Evolutionary conservation across 306 rosid genomes (phyloP).

Genomic region (Casuarina glauca): DNA sequence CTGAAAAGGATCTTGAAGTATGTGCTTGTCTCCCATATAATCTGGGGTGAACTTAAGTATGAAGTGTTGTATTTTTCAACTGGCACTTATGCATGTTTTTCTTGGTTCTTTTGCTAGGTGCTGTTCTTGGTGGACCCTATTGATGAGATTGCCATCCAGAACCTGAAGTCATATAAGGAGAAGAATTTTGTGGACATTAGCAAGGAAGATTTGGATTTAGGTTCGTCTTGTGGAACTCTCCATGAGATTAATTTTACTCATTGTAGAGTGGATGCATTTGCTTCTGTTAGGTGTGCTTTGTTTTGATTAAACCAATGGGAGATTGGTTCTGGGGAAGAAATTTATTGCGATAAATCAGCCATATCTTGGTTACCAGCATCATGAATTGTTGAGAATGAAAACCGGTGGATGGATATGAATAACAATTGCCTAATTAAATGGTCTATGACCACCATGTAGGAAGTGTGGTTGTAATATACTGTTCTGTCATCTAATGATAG

Average conservation of each 20-base stretch:
- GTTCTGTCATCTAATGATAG: neutral
- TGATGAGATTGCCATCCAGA: slow-evolving; percentile 93
- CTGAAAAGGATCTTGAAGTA: slow-evolving; percentile 86
- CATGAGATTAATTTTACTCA: neutral
- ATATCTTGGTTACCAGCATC: slow-evolving; percentile 7
- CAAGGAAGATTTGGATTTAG: slow-evolving; percentile 97
- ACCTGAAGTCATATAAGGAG: slow-evolving; percentile 86
- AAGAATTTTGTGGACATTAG: slow-evolving; percentile 91
- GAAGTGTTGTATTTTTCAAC: neutral
- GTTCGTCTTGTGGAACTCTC: slow-evolving; percentile 34
- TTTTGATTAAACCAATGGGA: slow-evolving; percentile 16
- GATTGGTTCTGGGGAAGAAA: neutral
- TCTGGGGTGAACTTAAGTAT: neutral
- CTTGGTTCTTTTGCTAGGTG: slow-evolving; percentile 51
- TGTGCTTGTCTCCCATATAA: slow-evolving; percentile 7
- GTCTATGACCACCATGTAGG: neutral
- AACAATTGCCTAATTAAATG: neutral
- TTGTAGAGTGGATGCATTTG: neutral
- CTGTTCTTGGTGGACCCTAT: slow-evolving; percentile 93
- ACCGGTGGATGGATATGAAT: neutral
- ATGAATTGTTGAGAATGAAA: neutral
- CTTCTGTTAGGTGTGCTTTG: slow-evolving; percentile 15
- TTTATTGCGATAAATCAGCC: neutral
- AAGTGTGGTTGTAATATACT: neutral
- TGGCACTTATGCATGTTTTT: slow-evolving; percentile 12